A percentile compares a stretch with the other conserved stretches of the same genome.
Conservation (phyloP, 495 filamentous ascomycete species). For the Penicillium maclennaniae region DNA sequence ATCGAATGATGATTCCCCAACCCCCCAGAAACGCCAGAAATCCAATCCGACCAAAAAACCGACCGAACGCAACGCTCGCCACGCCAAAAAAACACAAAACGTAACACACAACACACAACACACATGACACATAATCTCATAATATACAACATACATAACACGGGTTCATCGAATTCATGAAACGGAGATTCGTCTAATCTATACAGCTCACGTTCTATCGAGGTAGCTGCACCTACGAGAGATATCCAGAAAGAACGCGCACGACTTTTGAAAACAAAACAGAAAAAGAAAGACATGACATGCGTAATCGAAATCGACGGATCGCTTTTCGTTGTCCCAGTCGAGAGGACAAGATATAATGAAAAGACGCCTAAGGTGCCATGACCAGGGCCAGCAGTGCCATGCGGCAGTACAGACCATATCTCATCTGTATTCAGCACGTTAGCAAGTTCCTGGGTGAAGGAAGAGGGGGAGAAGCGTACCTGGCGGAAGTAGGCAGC, state of each 20-base stretch:
- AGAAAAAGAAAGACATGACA: conserved; percentile 27
- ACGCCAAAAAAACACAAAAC: conserved; percentile 20
- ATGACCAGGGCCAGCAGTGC: conserved; percentile 90
- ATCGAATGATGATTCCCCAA: conserved; percentile 10
- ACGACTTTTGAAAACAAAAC: conserved; percentile 36
- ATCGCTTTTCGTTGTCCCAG: conserved; percentile 14
- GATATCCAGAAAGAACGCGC: conserved; percentile 32
- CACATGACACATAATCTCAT: conserved; percentile 29
- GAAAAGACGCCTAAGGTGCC: conserved; percentile 49
- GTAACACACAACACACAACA: conserved; percentile 24
- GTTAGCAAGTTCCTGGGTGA: conserved; percentile 26
- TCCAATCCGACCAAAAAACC: conserved; percentile 20
- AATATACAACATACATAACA: conserved; percentile 36
- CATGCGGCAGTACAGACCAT: conserved; percentile 97
- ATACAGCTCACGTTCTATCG: conserved; percentile 33
- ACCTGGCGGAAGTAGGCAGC: conserved; percentile 99
- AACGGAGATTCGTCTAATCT: conserved; percentile 46
- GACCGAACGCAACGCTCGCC: conserved; percentile 15
- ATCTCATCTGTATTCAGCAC: conserved; percentile 74
- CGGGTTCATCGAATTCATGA: conserved; percentile 35
- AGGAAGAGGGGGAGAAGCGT: conserved; percentile 34
- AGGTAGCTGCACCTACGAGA: conserved; percentile 32
- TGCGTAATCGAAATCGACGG: conserved; percentile 22
- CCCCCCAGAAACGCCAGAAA: conserved; percentile 15
- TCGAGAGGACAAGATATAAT: conserved; percentile 25